Evolutionary conservation across 192 early-diverging fungal genomes (phyloP).

Genomic region (Umbelopsis sp.): DNA sequence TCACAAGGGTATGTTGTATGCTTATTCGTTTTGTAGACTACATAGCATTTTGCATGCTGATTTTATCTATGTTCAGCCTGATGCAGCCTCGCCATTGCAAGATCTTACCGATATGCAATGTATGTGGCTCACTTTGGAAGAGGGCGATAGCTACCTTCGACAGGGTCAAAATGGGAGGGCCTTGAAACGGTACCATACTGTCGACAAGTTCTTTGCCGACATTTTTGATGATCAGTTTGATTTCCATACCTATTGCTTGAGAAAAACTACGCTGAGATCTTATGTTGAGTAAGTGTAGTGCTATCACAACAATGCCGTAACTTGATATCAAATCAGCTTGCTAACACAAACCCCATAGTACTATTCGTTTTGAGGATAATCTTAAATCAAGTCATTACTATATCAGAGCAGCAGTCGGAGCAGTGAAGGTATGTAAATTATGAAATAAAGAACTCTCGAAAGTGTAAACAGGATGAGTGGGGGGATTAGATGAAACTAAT

Average conservation of each 20-base stretch:
- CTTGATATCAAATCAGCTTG: neutral
- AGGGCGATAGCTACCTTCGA: constrained; percentile 70
- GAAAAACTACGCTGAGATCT: constrained; percentile 85
- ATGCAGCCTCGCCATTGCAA: constrained; percentile 65
- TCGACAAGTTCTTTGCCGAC: constrained; percentile 80
- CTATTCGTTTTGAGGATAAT: constrained; percentile 79
- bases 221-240: constrained; percentile 94
- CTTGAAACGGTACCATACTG: constrained; percentile 86
- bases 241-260: constrained; percentile 92
- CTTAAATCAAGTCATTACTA: constrained; percentile 73
- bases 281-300: constrained; percentile 67
- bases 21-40: neutral
- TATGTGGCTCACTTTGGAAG: constrained; percentile 86
- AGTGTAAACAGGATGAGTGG: too few species aligned
- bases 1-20: constrained; percentile 67
- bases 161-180: constrained; percentile 75
- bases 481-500: too few species aligned
- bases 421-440: constrained; percentile 62
- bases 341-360: constrained; percentile 28
- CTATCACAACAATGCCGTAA: neutral
- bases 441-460: too few species aligned
- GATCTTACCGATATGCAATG: constrained; percentile 92
- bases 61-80: constrained; percentile 36
- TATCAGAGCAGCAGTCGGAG: constrained; percentile 72
- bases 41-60: neutral